These are phyloP conservation scores for Tricholoma sp. DNA, from an alignment of 768 basidiomycete genomes.

Conservation along the genomic window DNA sequence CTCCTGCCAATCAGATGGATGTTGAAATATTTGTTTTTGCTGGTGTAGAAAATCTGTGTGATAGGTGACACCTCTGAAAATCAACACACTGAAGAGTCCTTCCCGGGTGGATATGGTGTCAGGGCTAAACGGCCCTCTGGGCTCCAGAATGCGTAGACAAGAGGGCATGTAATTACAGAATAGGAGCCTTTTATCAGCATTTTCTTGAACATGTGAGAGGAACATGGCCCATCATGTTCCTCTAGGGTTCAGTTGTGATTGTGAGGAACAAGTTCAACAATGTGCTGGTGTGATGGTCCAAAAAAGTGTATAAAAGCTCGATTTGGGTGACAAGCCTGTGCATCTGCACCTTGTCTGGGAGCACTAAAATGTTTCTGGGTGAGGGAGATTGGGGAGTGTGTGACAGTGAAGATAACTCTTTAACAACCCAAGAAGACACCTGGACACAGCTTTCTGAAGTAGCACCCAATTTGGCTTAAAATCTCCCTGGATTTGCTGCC, in stretches of 20 bases:
- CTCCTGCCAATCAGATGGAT: background rate
- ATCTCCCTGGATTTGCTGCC: background rate
- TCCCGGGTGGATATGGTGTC: background rate
- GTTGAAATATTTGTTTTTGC: background rate
- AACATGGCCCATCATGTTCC: background rate
- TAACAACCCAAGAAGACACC: background rate
- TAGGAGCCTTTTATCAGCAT: background rate
- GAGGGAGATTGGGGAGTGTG: background rate
- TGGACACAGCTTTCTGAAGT: background rate
- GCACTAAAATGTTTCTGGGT: background rate
- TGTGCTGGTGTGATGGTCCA: background rate
- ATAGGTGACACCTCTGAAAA: background rate
- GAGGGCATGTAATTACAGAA: background rate
- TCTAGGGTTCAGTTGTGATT: background rate
- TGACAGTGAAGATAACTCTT: background rate
- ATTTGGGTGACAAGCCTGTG: background rate
- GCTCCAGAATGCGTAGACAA: background rate
- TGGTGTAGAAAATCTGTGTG: background rate
- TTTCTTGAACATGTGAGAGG: background rate
- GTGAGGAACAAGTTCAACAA: background rate
- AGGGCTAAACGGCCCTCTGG: background rate
- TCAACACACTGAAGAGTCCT: background rate
- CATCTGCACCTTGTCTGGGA: background rate
- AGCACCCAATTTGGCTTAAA: background rate
- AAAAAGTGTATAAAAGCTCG: background rate